Evolutionary conservation across 768 basidiomycete species (phyloP), one percentile per base, ranked within the genome.

Genomic region (Suillus placidus): DNA sequence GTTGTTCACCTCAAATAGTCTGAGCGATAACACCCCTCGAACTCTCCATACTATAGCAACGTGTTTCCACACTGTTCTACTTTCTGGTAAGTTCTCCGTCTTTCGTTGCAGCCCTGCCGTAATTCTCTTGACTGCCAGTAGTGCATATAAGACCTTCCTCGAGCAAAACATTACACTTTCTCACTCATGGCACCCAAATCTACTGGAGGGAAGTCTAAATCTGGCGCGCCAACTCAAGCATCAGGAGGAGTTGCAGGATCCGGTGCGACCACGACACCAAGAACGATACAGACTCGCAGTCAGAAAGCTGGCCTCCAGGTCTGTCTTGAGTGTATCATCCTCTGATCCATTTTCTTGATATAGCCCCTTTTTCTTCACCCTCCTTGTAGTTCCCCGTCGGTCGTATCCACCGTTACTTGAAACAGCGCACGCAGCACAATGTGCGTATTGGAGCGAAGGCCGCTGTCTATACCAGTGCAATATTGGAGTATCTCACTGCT

Each of bases 401-500:
- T 60, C 95, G 95, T 93, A 95, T 97, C 64, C 96, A 99, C 76
- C 88, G 96, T 82, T 97, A 93, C 80, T 80, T 97, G 70, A 95
- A 97, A 77, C 90, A 90, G 74, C 87, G 92, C 69, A 97, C 94
- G 20, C 93, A 95, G 75, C 91, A 96, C 79, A 96, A 95, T 74
- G 90, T 97, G 62, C 91, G 95, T 43, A 94, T 99, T 69, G 96
- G 95, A 35, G 96, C 95, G n/a, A 97, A 97, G 77, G 95, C 95
- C 34, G 95, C 96, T 10, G 96, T 98, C 18, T 97, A 97, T 78
- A 94, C 94, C n/a, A 90, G 93, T 43, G 95, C 96, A 38, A 95
- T 97, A 70, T 84, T 97, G 64, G 96, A 99, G 78, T 98, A 99
- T 75, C 84, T 99, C 61, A 97, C 95, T 0, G 96, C 96, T 12